Conservation (phyloP, 1,139 yeast species). For the Taphrina sp. region DNA sequence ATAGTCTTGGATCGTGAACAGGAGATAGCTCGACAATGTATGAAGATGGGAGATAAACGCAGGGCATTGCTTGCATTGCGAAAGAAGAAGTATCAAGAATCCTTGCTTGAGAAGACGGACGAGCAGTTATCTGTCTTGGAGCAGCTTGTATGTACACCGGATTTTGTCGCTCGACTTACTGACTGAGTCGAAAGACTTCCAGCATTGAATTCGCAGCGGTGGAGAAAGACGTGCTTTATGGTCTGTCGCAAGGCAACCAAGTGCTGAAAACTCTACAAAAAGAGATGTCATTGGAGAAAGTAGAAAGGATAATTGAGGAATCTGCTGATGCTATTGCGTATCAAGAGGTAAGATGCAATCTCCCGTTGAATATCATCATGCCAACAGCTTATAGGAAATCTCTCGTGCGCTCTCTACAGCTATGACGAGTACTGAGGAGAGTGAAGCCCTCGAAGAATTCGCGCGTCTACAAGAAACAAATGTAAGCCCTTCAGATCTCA, state of each 20-base stretch:
- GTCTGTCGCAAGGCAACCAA: conserved; percentile 74
- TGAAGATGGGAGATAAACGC: conserved; percentile 54
- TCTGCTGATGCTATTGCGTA: conserved; percentile 75
- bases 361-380: neutral
- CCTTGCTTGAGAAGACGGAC: conserved; percentile 64
- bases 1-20: conserved; percentile 58
- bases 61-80: conserved; percentile 70
- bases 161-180: neutral
- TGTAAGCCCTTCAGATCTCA: neutral
- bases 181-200: conserved; percentile 39
- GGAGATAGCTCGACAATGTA: conserved; percentile 57
- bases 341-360: conserved; percentile 53
- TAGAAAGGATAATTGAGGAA: conserved; percentile 82
- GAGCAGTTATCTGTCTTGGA: conserved; percentile 78
- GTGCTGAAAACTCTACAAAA: conserved; percentile 70
- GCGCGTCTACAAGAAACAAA: conserved; percentile 7
- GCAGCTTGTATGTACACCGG: conserved; percentile 45
- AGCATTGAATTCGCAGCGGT: conserved; percentile 83
- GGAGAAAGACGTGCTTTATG: conserved; percentile 78
- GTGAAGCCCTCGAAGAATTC: conserved; percentile 52
- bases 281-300: conserved; percentile 73
- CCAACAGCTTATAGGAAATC: conserved; percentile 44
- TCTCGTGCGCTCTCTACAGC: conserved; percentile 49
- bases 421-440: conserved; percentile 58
- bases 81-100: conserved; percentile 77